Evolutionary conservation across 345 rosid species (phyloP).

Genomic region (Odontarrhena argentea): DNA sequence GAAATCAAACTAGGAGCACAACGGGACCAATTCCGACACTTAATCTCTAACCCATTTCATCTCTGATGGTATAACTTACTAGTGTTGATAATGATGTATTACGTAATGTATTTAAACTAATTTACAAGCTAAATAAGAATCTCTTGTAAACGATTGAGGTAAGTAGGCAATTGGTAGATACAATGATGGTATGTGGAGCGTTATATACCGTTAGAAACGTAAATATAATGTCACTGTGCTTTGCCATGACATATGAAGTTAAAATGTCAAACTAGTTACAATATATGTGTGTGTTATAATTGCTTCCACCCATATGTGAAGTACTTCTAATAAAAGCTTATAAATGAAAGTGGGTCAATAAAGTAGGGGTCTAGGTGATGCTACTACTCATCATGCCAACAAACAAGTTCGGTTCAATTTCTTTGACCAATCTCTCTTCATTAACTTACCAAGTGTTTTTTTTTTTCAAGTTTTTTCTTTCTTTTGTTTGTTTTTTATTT

Average conservation of each 20-base stretch:
- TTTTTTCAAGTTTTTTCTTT: background rate
- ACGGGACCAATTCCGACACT: too few relatives aligned
- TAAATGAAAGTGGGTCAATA: conserved; percentile 8
- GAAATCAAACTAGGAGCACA: too few relatives aligned
- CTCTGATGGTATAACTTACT: too few relatives aligned
- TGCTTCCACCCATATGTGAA: conserved; percentile 9
- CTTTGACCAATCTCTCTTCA: conserved; percentile 35
- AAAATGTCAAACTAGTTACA: conserved; percentile 3
- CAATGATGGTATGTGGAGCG: background rate
- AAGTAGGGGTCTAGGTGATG: conserved; percentile 27
- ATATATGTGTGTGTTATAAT: background rate
- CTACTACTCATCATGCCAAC: conserved; percentile 30
- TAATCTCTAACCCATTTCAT: too few relatives aligned
- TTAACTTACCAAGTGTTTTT: background rate
- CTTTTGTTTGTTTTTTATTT: background rate
- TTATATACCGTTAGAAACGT: too few relatives aligned
- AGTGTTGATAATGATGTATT: too few relatives aligned
- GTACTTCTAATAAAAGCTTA: conserved; percentile 7
- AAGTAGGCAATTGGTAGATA: background rate
- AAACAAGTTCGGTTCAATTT: conserved; percentile 27
- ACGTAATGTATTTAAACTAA: background rate
- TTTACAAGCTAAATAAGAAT: background rate
- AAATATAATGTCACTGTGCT: too few relatives aligned
- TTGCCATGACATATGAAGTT: background rate
- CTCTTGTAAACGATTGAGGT: background rate